Evolutionary conservation across 2,329 filamentous ascomycete genomes (phyloP).

Genomic region (Penicillium sp.): DNA sequence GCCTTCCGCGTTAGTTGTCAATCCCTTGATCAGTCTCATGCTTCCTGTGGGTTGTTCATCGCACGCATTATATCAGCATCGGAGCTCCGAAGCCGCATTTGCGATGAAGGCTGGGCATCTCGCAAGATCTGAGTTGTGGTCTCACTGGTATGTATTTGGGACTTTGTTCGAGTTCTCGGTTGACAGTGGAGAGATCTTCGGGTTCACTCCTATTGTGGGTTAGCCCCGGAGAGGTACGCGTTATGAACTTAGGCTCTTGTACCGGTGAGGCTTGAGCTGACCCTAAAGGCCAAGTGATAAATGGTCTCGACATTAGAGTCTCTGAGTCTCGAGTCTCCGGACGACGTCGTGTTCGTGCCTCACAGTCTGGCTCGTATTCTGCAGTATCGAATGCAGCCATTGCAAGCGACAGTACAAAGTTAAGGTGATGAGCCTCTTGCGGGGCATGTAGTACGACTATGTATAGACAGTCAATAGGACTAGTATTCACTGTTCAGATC

Average conservation of each 20-base stretch:
- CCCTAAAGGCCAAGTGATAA: background rate
- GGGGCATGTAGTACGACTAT: background rate
- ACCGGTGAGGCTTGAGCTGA: background rate
- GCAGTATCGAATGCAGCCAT: background rate
- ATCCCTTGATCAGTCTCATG: background rate
- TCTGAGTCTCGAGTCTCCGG: too few species aligned
- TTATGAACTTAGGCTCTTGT: background rate
- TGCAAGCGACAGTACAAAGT: background rate
- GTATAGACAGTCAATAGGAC: background rate
- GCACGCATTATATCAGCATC: conserved; percentile 1
- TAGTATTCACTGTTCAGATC: too few species aligned
- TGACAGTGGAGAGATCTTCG: background rate
- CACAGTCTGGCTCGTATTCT: background rate
- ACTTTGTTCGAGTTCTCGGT: background rate
- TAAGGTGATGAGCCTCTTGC: background rate
- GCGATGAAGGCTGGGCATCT: background rate
- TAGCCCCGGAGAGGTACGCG: conserved; percentile 1
- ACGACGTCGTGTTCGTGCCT: background rate
- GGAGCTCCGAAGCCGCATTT: conserved; percentile 4
- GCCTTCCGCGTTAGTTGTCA: background rate
- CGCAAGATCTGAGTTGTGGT: background rate
- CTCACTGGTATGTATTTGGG: background rate
- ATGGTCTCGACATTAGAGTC: background rate
- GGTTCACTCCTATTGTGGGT: conserved; percentile 1
- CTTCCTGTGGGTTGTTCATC: background rate